A percentile compares a stretch with the other conserved stretches of the same genome.
Evolutionary conservation across 1,284 basidiomycete genomes (phyloP).

Genomic region (Rhodotorula mucilaginosa): DNA sequence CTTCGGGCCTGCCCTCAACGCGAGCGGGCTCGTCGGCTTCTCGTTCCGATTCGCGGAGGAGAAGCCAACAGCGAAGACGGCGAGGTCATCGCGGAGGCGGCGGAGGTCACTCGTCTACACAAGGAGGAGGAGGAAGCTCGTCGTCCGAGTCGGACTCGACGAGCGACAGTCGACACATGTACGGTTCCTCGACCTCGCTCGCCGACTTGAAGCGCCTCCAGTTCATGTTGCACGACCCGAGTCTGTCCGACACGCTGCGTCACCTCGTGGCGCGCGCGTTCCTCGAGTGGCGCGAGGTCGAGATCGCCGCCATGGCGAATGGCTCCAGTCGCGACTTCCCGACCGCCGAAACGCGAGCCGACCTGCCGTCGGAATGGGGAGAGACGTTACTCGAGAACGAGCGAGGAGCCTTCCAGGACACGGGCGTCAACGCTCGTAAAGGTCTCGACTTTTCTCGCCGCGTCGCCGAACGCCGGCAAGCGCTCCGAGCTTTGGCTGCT

Average conservation of each 20-base stretch:
- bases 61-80: neutral
- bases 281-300: slow-evolving; percentile 37
- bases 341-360: no score
- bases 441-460: no score
- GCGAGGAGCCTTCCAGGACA: no score
- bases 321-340: neutral
- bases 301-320: slow-evolving; percentile 14
- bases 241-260: neutral
- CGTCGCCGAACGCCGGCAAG: neutral
- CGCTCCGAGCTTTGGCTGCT: neutral
- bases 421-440: no score
- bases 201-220: slow-evolving; percentile 20
- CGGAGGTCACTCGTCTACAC: neutral
- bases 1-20: neutral
- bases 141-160: slow-evolving; percentile 1
- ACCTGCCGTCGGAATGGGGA: no score
- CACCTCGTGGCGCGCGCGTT: slow-evolving; percentile 7
- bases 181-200: slow-evolving; percentile 6
- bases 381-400: no score
- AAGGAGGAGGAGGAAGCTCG: neutral
- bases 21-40: slow-evolving; percentile 14
- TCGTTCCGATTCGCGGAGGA: neutral
- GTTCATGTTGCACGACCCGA: slow-evolving; percentile 7
- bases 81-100: neutral
- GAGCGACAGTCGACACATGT: neutral